Percentiles rank a stretch among this genome's conserved stretches.
phyloP scores from a whole-genome alignment of 2,329 filamentous ascomycete species.

The Epichloe elymi region DNA sequence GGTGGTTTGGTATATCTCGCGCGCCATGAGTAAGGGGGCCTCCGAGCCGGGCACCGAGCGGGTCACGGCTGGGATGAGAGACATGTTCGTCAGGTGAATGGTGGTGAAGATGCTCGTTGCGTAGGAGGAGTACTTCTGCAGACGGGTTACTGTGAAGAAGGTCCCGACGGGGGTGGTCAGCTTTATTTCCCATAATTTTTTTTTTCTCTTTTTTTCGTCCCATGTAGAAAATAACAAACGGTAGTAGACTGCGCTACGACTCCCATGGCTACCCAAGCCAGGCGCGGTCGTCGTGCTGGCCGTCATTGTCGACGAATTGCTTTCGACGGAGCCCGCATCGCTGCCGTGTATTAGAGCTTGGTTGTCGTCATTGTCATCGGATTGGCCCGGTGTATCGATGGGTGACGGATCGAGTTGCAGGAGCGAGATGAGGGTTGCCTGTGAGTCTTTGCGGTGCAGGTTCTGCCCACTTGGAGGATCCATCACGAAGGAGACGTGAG shows the following conservation, averaged over 20 bases:
- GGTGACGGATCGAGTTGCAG: constrained; percentile 73
- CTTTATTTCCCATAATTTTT: background rate
- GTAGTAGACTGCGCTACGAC: constrained; percentile 64
- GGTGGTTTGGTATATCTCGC: constrained; percentile 82
- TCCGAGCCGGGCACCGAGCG: constrained; percentile 63
- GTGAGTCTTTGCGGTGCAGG: constrained; percentile 26
- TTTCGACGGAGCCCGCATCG: constrained; percentile 20
- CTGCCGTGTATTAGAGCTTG: constrained; percentile 9
- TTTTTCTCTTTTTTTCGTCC: background rate
- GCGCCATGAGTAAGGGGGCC: constrained; percentile 76
- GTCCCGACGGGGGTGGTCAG: background rate
- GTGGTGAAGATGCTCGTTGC: constrained; percentile 64
- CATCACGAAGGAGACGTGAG: constrained; percentile 5
- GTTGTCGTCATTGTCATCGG: constrained; percentile 20
- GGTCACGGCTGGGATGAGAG: constrained; percentile 63
- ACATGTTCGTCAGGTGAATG: constrained; percentile 70
- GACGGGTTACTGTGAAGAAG: constrained; percentile 30
- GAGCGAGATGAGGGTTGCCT: constrained; percentile 50
- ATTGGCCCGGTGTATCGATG: constrained; percentile 38
- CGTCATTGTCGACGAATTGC: constrained; percentile 24
- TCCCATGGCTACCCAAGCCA: constrained; percentile 34
- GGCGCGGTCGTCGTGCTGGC: constrained; percentile 26
- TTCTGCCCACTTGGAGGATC: constrained; percentile 5
- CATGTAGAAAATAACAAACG: constrained; percentile 34
- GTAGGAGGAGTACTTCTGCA: constrained; percentile 86